These are phyloP conservation scores for Lyophyllum atratum DNA, from an alignment of 768 basidiomycete species.

Conservation along the genomic window DNA sequence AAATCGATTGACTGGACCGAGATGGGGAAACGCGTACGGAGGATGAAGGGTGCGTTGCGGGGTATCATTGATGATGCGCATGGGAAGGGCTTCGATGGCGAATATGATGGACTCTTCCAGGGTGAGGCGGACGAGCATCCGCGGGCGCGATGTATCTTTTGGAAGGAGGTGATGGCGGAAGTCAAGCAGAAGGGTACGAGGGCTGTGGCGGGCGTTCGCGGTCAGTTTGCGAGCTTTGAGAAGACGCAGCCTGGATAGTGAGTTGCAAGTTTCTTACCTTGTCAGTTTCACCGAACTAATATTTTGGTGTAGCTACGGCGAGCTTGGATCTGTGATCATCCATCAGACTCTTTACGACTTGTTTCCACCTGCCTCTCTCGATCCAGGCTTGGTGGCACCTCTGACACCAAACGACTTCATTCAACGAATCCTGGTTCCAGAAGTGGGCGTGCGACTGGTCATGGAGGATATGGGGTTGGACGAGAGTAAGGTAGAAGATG, in stretches of 20 bases:
- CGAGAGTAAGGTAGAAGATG: constrained; percentile 40
- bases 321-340: constrained; percentile 80
- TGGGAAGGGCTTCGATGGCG: neutral
- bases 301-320: constrained; percentile 70
- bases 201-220: constrained; percentile 65
- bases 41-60: constrained; percentile 48
- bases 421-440: constrained; percentile 86
- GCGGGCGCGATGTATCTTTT: constrained; percentile 56
- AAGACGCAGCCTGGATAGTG: constrained; percentile 90
- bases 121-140: constrained; percentile 31
- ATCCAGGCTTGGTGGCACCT: constrained; percentile 56
- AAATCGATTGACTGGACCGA: constrained; percentile 64
- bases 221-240: constrained; percentile 79
- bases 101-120: constrained; percentile 20
- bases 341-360: constrained; percentile 74
- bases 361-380: constrained; percentile 65
- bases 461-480: constrained; percentile 65
- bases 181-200: constrained; percentile 67
- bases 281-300: neutral
- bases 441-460: constrained; percentile 81
- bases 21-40: constrained; percentile 54
- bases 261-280: constrained; percentile 29
- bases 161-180: constrained; percentile 64
- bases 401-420: constrained; percentile 78
- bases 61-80: constrained; percentile 52